Base-by-base conservation (phyloP, 2,329 filamentous ascomycete species). In the Aotearoamyces nothofagi region DNA sequence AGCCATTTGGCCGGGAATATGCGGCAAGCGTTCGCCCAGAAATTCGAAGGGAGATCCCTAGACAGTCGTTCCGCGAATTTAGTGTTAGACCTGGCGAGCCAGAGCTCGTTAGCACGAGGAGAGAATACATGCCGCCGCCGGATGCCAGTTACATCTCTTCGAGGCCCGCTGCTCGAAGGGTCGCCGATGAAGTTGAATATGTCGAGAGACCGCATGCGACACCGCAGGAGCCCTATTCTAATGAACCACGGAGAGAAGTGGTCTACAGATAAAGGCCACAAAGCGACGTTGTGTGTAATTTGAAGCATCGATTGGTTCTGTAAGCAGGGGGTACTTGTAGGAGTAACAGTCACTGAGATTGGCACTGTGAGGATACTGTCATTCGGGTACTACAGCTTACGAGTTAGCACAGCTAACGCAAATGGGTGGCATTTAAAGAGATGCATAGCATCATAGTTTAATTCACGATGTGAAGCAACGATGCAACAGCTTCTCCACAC, bases 1-100 rank as follows among this genome's bases (percentile, higher is more conserved):
- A 62, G 20, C 47, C 52, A 14, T 47, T 54, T 9, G 44, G 56
- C 29, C 32, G 39, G 33, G 55, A 58, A 37, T 55, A 30, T 42
- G 50, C 29, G 34, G 41, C 32, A 44, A 55, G 25, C 58, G 61
- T 41, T 47, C 52, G 29, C 9, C 38, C 39, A 49, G 60, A 41
- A 17, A 34, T 30, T 15, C 36, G 36, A 17, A 33, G 36, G 27
- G 39, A 40, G 14, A 30, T 41, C n/a, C 30, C 42, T 7, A n/a
- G n/a, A n/a, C 46, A 39, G 17, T 25, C 36, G 30, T 39, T 40
- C 17, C 29, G 46, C 29, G 47, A 46, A 28, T 45, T 41, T 15
- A 49, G 44, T 29, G 43, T 47, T 13, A 35, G 40, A 9, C 46
- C 47, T 10, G 30, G 33, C n/a, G 42, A 46, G 16, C 5, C 8